Base-by-base conservation (phyloP, 768 basidiomycete genomes). In the Gymnopilus junonius region DNA sequence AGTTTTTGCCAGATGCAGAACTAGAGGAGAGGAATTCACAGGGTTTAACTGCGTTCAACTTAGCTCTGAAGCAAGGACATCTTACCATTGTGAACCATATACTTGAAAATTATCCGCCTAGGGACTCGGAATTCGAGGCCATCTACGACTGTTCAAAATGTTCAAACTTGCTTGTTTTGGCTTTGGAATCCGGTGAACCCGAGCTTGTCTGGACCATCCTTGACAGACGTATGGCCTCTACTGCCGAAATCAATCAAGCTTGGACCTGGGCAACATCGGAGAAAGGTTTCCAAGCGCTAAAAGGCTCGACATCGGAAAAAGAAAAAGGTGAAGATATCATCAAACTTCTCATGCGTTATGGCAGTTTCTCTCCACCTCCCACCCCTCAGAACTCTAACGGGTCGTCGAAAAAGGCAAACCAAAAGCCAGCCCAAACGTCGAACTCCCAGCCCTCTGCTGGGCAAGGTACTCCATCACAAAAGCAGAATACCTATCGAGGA, bases 181-280 rank as follows among this genome's bases (percentile, higher is more conserved):
- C 91, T 25, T 58, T 92, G 45, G 78, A 84, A 65, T 88, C 89
- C 14, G 72, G 76, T 57, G 84, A 88, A 68, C 89, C 89, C 10
- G 85, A 90, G 67, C 76, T 86, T 35, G 84, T 90, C 25, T 88
- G 84, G 83, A 78, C 84, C 75, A 74, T 92, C 54, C 82, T 92
- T 29, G 82, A 89, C 51, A 86, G 82, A 45, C 76, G 76, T n/a
- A 78, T 91, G 23, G 82, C 84, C 27, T 79, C 73, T 54, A 63
- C 76, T 40, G 70, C 80, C 17, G 87, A 88, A 27, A 82, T 87
- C 58, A 76, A 75, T 62, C 74, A 82, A 34, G 80, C 81, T 0
- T 89, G 86, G 88, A 70, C 75, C 20, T 79, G 77, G 68, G 75
- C 83, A 25, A 82, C 77, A 11, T 82, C 82, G 34, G 68, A 72